Base-by-base conservation (phyloP, 1,284 basidiomycete genomes). In the Leccinum insolens region DNA sequence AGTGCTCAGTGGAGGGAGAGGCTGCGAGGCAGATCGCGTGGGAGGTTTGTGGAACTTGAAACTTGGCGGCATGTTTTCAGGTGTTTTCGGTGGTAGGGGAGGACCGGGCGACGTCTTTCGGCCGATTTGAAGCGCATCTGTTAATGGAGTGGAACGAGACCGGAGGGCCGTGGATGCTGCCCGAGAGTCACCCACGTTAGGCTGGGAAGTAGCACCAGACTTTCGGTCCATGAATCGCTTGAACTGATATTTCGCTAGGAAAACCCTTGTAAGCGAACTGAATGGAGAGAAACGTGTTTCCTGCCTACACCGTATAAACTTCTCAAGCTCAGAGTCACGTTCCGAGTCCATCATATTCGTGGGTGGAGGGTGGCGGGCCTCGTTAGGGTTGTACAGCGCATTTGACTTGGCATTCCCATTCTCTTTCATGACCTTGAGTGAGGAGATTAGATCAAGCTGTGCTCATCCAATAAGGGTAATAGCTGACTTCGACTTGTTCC, bases 251-350 rank as follows among this genome's bases (percentile, higher is more conserved):
- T 93, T 93, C 12, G 86, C 91, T 93, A 70, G 34, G 11, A 46
- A 46, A 58, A 65, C 20, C 28, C 20, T 8, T 67, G 61, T 68
- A 28, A 69, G 61, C 37, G 44, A 28, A 55, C 22, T 7, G 31
- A 15, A 41, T 22, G 39, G 7, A 37, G 44, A 59, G 2, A 64
- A 39, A 3, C 5, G 3, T 14, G 0, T 22, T 61, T 52, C 3
- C 22, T 57, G 55, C 77, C 74, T 80, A 89, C 91, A 84, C 70
- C 94, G 87, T 71, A 95, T 95, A 79, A 88, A 95, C 75, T 88
- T 89, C 79, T 95, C 94, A 39, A 95, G 83, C 69, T 95, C 94
- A 71, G 91, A 92, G 74, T 94, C 93, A 39, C 93, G 83, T 74
- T 93, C 92, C 15, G 86, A 84, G 67, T 94, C 93, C 64, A 92